Evolutionary conservation across 2,329 filamentous ascomycete genomes (phyloP).

Genomic region (Pseudocercospora fuligena): DNA sequence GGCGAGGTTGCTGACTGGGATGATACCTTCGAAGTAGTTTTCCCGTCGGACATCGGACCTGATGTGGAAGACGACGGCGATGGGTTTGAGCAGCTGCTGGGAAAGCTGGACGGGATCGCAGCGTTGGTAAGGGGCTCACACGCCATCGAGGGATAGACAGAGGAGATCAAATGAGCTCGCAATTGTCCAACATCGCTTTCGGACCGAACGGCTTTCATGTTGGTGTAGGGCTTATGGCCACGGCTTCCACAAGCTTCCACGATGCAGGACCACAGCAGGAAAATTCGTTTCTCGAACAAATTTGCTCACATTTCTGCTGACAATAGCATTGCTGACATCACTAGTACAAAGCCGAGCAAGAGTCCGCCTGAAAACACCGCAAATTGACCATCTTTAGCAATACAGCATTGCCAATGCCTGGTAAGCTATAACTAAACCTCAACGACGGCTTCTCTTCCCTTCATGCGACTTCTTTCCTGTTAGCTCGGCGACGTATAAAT

Average conservation of each 20-base stretch:
- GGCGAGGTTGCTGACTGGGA: conserved; percentile 37
- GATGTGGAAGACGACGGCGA: conserved; percentile 21
- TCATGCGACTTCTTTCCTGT: conserved; percentile 18
- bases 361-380: background rate
- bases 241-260: background rate
- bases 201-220: background rate
- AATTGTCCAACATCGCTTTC: background rate
- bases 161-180: background rate
- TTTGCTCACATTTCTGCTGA: conserved; percentile 8
- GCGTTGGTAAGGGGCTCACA: conserved; percentile 14
- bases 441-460: conserved; percentile 15
- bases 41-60: conserved; percentile 33
- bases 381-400: conserved; percentile 7
- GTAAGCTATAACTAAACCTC: conserved; percentile 13
- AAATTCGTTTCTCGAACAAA: background rate
- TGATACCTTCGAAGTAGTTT: conserved; percentile 37
- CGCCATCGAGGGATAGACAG: background rate
- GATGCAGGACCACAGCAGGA: background rate
- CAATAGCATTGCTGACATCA: conserved; percentile 7
- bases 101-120: conserved; percentile 35
- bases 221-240: background rate
- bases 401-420: conserved; percentile 7
- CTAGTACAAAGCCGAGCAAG: background rate
- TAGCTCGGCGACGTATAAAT: conserved; percentile 19
- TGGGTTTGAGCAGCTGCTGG: conserved; percentile 37